These are phyloP conservation scores for Heterobasidion irregulare DNA, from an alignment of 1,284 basidiomycete species.

Conservation along the genomic window DNA sequence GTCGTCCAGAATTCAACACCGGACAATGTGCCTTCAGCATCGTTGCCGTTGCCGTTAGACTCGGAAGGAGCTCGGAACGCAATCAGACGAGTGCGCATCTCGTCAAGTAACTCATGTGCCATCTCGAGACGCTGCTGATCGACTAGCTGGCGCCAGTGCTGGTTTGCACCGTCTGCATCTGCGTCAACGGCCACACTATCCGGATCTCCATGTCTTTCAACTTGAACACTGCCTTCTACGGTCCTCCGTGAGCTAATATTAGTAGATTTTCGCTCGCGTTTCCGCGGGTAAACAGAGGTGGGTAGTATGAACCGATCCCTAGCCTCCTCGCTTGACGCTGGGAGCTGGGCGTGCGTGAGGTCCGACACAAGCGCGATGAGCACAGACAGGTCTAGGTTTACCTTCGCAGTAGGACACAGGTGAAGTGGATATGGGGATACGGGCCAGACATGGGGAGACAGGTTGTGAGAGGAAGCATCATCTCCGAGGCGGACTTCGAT, in stretches of 20 bases:
- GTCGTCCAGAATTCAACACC: conserved; percentile 72
- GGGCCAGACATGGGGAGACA: conserved; percentile 10
- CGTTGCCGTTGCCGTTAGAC: background rate
- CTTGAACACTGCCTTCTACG: too few species aligned
- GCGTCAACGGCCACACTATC: conserved; percentile 20
- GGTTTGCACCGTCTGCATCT: conserved; percentile 20
- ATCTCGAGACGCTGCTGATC: conserved; percentile 70
- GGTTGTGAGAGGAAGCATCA: conserved; percentile 18
- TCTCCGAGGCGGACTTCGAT: conserved; percentile 66
- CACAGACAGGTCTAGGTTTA: conserved; percentile 78
- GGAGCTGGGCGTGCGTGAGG: conserved; percentile 67
- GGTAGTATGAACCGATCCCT: conserved; percentile 53
- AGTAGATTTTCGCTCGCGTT: too few species aligned
- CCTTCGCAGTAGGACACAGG: conserved; percentile 39
- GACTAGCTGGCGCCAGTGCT: conserved; percentile 55
- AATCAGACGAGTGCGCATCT: conserved; percentile 42
- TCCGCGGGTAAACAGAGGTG: conserved; percentile 20
- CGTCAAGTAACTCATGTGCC: conserved; percentile 53
- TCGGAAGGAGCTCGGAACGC: background rate
- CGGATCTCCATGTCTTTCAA: conserved; percentile 11
- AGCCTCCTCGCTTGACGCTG: conserved; percentile 47
- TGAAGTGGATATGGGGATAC: conserved; percentile 7
- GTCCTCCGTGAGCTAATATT: too few species aligned
- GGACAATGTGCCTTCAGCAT: background rate
- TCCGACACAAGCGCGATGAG: conserved; percentile 81